Evolutionary conservation across 2,329 filamentous ascomycete genomes (phyloP).

Genomic region (Scedosporium dehoogii): DNA sequence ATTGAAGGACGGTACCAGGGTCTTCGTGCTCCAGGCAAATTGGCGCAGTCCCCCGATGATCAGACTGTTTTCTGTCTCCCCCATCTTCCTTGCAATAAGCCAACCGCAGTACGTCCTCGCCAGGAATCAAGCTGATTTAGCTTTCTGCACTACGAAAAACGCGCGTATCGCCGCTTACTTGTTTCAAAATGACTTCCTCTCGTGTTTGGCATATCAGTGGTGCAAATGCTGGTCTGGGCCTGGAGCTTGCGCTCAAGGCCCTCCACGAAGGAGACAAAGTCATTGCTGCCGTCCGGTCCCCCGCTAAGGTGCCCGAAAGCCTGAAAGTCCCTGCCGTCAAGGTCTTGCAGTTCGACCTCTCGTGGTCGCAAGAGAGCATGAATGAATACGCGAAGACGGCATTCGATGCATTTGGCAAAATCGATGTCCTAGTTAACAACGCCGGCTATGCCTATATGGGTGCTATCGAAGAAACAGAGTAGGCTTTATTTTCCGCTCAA

Average conservation of each 20-base stretch:
- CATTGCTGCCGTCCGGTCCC: slow-evolving; percentile 34
- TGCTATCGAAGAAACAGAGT: slow-evolving; percentile 28
- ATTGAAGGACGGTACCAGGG: no score
- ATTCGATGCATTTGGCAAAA: slow-evolving; percentile 25
- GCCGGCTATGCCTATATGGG: slow-evolving; percentile 33
- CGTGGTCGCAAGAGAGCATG: slow-evolving; percentile 21
- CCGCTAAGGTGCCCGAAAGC: slow-evolving; percentile 19
- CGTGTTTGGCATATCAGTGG: slow-evolving; percentile 40
- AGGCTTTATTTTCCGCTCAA: not conserved
- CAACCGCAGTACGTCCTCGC: no score
- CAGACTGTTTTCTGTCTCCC: no score
- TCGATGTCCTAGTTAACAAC: slow-evolving; percentile 37
- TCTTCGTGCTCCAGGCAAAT: no score
- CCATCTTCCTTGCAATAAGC: no score
- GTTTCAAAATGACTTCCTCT: slow-evolving; percentile 7
- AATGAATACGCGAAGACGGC: slow-evolving; percentile 24
- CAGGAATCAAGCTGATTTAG: no score
- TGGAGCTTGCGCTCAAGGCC: slow-evolving; percentile 29
- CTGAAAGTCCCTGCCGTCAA: slow-evolving; percentile 24
- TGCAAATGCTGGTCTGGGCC: slow-evolving; percentile 35
- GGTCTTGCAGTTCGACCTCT: slow-evolving; percentile 29
- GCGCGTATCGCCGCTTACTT: no score
- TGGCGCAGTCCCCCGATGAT: no score
- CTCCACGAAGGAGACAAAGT: slow-evolving; percentile 34
- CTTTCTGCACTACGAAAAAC: no score